Evolutionary conservation across 2,329 filamentous ascomycete genomes (phyloP), one percentile per base, ranked within the genome.

Genomic region (Pseudocercospora vitis): DNA sequence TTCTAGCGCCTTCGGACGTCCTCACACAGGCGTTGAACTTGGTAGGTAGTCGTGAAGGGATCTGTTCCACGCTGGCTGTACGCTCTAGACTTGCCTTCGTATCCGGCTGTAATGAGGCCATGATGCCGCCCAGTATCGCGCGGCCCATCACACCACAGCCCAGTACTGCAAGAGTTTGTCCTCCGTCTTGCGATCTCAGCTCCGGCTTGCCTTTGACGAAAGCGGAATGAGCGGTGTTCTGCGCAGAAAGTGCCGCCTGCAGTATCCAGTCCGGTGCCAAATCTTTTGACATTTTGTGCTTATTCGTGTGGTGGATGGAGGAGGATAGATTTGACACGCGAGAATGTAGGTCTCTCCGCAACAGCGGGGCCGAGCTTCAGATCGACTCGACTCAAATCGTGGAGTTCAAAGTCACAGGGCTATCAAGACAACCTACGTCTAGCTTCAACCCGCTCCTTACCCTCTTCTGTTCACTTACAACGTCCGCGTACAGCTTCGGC

Each of bases 141-240:
- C 89, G 88, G 56, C 90, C 90, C 83, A 95, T 88, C 49, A 86
- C 91, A 88, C 88, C 89, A 72, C 88, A 94, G 64, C 90, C 90
- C 53, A 95, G 79, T 58, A 94, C 83, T 57, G 89, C 83, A 74
- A 95, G 79, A 60, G 88, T 92, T 60, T 90, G 80, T 63, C 71
- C 71, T 35, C 45, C 60, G 44, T 61, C 54, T 11, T 56, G 48
- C 14, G 44, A 11, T 49, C 45, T 28, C n/a, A 63, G 54, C 46
- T 63, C 58, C 4, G 57, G 62, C 49, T 64, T 60, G 14, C 51
- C 50, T 24, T 51, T 46, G 11, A 59, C 31, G 26, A 58, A 68
- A 3, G 59, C 59, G 16, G 52, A 45, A 45, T 65, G 58, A 3
- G 66, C 65, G 14, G 57, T 55, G 5, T 56, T 44, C 26, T 69